phyloP scores from a whole-genome alignment of 352 stramenopile genomes.

The Pythium dissimile region DNA sequence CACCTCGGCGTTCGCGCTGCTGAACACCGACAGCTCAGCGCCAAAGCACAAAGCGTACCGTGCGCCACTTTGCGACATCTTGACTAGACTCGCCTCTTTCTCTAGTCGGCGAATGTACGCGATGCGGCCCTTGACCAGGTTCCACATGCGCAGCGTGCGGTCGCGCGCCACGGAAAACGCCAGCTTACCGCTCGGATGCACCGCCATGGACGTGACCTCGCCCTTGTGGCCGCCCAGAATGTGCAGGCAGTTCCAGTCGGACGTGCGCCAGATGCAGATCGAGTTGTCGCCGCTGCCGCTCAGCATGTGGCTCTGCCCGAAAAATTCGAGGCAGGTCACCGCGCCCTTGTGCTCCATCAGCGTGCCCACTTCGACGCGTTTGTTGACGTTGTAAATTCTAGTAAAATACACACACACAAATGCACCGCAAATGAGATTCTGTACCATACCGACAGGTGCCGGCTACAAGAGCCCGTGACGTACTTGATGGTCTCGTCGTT shows the following conservation, averaged over 20 bases:
- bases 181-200: constrained; percentile 87
- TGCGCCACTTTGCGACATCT: constrained; percentile 71
- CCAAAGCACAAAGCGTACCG: constrained; percentile 74
- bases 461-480: neutral
- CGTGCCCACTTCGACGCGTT: constrained; percentile 82
- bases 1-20: constrained; percentile 75
- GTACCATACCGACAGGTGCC: neutral
- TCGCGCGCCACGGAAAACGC: constrained; percentile 84
- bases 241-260: constrained; percentile 88
- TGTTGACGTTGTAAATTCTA: constrained; percentile 88
- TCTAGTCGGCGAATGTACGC: constrained; percentile 85
- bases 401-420: constrained; percentile 4
- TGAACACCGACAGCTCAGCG: constrained; percentile 75
- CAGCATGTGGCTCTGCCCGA: constrained; percentile 82
- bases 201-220: constrained; percentile 78
- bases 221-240: constrained; percentile 87
- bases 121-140: constrained; percentile 87
- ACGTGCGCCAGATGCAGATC: constrained; percentile 88
- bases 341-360: constrained; percentile 86
- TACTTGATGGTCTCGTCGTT: constrained; percentile 90
- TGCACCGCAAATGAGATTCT: no score
- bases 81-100: constrained; percentile 70
- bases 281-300: constrained; percentile 86
- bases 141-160: constrained; percentile 88
- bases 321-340: constrained; percentile 86